Evolutionary conservation across 2,329 filamentous ascomycete species (phyloP), one percentile per base, ranked within the genome.

Genomic region (Fusarium metavorans): DNA sequence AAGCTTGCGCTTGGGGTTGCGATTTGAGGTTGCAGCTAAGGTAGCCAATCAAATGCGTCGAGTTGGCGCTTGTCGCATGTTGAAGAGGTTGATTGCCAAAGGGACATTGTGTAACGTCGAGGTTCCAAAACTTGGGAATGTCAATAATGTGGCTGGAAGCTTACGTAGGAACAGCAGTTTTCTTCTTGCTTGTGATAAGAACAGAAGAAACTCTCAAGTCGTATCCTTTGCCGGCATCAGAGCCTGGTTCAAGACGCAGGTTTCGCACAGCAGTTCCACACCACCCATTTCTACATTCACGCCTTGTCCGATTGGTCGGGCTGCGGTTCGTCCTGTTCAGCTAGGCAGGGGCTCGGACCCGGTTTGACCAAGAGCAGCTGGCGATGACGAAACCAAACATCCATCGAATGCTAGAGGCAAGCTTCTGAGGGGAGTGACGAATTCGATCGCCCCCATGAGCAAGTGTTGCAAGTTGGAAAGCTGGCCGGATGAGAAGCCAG

Each of bases 351-450:
- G 70, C 52, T 48, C 37, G 35, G 35, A 48, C 58, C 65, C 64
- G 65, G 54, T 56, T 52, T 35, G 43, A 41, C 32, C 48, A 30
- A 52, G 48, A 52, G 63, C 59, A 18, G 67, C 66, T 54, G 67
- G 34, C 64, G 70, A 75, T 73, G 73, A 75, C 72, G 73, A 73
- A 75, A 75, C 57, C 23, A 37, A 61, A 25, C 57, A 27, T 71
- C 20, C 57, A 27, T 71, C 32, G 27, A 23, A 52, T 62, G 34
- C 62, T 64, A 32, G 62, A 73, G 23, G 23, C 30, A 48, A 48
- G 23, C 43, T 48, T 65, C 30, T 23, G 13, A 27, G 23, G 16
- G 16, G 39, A 58, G 43, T 61, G 62, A 57, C 25, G 54, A 62
- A 63, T 34, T 27, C n/a, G n/a, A 48, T 37, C 20, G 2, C 16